Evolutionary conservation across 2,329 filamentous ascomycete species (phyloP).

Genomic region (Pseudocercospora vitis): DNA sequence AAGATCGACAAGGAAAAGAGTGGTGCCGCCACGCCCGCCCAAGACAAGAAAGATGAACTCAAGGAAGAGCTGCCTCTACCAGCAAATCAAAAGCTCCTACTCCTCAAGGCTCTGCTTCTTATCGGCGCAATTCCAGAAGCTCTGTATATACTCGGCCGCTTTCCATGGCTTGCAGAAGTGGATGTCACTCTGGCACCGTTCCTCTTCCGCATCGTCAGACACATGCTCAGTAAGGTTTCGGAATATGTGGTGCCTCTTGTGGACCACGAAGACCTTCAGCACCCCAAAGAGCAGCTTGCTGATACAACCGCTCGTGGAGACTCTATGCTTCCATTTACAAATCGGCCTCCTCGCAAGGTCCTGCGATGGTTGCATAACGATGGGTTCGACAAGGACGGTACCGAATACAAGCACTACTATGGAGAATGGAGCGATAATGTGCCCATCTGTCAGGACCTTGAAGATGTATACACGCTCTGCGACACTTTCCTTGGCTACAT

Average conservation of each 20-base stretch:
- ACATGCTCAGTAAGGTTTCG: conserved; percentile 77
- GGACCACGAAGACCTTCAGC: conserved; percentile 45
- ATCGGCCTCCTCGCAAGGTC: conserved; percentile 63
- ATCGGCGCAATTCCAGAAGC: conserved; percentile 93
- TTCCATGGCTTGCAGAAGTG: conserved; percentile 86
- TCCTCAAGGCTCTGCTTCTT: conserved; percentile 81
- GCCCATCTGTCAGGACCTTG: conserved; percentile 83
- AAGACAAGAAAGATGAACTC: conserved; percentile 47
- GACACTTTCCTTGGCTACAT: conserved; percentile 80
- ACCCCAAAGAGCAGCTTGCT: conserved; percentile 50
- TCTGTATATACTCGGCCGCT: conserved; percentile 85
- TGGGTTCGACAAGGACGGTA: conserved; percentile 68
- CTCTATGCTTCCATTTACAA: conserved; percentile 57
- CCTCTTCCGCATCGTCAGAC: conserved; percentile 80
- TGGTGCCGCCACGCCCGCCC: conserved; percentile 42
- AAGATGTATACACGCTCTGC: conserved; percentile 87
- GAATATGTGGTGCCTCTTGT: conserved; percentile 51
- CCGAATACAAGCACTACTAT: conserved; percentile 89
- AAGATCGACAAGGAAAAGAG: conserved; percentile 50
- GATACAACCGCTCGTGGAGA: conserved; percentile 70
- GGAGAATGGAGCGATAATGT: conserved; percentile 95
- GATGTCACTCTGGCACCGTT: conserved; percentile 78
- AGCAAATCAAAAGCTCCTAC: conserved; percentile 79
- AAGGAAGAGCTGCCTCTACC: conserved; percentile 66
- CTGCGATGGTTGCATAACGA: conserved; percentile 85